phyloP scores from a whole-genome alignment of 176 grass and related monocot species.

The bread wheat (Triticum aestivum) region DNA sequence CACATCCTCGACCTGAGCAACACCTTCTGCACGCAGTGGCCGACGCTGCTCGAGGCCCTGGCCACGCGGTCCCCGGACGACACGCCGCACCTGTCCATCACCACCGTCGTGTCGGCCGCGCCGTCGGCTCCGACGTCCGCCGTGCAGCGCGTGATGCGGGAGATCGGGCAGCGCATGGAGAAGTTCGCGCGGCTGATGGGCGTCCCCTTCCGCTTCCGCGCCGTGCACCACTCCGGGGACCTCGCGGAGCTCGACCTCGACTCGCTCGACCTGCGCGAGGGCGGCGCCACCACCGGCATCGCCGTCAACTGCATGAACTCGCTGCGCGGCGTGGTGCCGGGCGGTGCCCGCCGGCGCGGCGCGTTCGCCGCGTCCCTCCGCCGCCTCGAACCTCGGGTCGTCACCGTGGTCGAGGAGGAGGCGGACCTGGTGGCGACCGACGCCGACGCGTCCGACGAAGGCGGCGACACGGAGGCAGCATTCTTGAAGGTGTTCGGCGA shows the following conservation, averaged over 20 bases:
- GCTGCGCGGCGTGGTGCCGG: slow-evolving; percentile 59
- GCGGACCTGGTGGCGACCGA: slow-evolving; percentile 61
- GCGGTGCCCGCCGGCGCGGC: slow-evolving; percentile 47
- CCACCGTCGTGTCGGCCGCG: slow-evolving; percentile 68
- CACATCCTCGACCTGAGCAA: slow-evolving; percentile 99
- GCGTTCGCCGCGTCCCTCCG: slow-evolving; percentile 51
- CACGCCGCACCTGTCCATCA: slow-evolving; percentile 95
- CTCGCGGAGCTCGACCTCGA: slow-evolving; percentile 85
- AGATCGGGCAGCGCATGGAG: slow-evolving; percentile 97
- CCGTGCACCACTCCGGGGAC: slow-evolving; percentile 77
- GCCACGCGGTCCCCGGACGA: slow-evolving; percentile 93
- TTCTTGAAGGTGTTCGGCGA: slow-evolving; percentile 90
- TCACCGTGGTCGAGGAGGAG: slow-evolving; percentile 95
- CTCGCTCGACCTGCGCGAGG: slow-evolving; percentile 55
- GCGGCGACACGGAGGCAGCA: slow-evolving; percentile 54
- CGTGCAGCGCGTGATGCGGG: slow-evolving; percentile 85
- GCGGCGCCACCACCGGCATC: slow-evolving; percentile 47
- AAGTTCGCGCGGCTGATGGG: slow-evolving; percentile 98
- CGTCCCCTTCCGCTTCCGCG: slow-evolving; percentile 87
- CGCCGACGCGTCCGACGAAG: not conserved
- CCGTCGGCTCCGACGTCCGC: slow-evolving; percentile 53
- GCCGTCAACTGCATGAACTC: slow-evolving; percentile 89
- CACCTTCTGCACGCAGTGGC: slow-evolving; percentile 99
- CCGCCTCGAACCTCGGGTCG: slow-evolving; percentile 66
- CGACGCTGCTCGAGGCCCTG: slow-evolving; percentile 89